Conservation (phyloP, 768 basidiomycete species). For the Rhodotorula graminis region DNA sequence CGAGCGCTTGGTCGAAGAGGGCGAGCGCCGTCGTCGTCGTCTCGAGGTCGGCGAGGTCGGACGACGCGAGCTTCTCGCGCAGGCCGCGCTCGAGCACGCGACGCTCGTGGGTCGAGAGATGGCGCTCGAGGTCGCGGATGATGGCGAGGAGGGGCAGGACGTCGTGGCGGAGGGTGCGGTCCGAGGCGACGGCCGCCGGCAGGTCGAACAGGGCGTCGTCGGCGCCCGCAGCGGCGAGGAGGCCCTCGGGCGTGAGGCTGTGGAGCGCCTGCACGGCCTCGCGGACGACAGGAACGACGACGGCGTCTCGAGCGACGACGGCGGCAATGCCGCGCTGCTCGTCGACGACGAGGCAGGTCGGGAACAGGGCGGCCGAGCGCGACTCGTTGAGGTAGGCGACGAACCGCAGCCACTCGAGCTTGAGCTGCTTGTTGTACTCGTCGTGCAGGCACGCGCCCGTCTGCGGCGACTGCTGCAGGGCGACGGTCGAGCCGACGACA, state of each 20-base stretch:
- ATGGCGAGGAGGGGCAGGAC: conserved; percentile 11
- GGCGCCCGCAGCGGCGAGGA: neutral
- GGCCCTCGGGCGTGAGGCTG: neutral
- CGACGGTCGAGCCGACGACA: conserved; percentile 80
- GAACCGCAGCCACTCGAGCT: conserved; percentile 93
- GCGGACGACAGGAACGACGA: conserved; percentile 27
- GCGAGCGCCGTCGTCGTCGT: conserved; percentile 15
- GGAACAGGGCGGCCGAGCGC: conserved; percentile 26
- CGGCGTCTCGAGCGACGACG: conserved; percentile 24
- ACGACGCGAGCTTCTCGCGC: conserved; percentile 3
- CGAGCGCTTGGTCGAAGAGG: conserved; percentile 25
- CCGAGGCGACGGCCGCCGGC: neutral
- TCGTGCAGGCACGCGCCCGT: conserved; percentile 74
- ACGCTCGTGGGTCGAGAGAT: neutral
- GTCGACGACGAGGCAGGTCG: conserved; percentile 23
- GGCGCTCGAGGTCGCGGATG: neutral
- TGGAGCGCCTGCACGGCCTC: conserved; percentile 14
- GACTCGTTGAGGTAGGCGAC: conserved; percentile 55
- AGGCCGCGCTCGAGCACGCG: conserved; percentile 19
- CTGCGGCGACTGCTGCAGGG: conserved; percentile 64
- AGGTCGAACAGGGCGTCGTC: neutral
- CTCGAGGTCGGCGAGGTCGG: conserved; percentile 19
- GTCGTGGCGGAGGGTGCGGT: conserved; percentile 19
- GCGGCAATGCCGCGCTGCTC: conserved; percentile 18
- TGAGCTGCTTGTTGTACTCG: conserved; percentile 76